Percentiles rank a stretch among this genome's conserved stretches.
Evolutionary conservation across 306 rosid species (phyloP).

Genomic region (Luffa aegyptiaca): DNA sequence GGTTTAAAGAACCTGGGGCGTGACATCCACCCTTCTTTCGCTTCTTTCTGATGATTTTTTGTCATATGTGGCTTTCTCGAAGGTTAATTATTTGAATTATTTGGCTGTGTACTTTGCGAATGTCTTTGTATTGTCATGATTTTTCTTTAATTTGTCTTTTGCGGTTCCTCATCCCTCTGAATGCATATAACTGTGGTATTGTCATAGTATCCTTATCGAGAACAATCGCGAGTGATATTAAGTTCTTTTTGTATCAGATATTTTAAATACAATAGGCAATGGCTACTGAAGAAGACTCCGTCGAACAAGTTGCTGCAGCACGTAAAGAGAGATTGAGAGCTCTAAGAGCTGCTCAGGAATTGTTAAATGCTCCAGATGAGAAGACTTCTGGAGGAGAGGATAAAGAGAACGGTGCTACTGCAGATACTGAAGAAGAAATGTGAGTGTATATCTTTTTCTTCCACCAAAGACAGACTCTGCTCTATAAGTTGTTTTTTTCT

Average conservation of each 20-base stretch:
- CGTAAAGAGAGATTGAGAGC: conserved; percentile 79
- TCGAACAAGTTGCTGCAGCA: conserved; percentile 55
- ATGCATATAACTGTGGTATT: neutral
- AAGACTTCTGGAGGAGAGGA: conserved; percentile 19
- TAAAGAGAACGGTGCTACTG: conserved; percentile 15
- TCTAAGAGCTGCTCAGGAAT: conserved; percentile 69
- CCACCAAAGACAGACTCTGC: neutral
- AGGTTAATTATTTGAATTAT: neutral
- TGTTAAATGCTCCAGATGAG: conserved; percentile 48
- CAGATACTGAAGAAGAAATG: conserved; percentile 22
- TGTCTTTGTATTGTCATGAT: neutral
- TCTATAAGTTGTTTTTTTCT: neutral
- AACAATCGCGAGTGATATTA: neutral
- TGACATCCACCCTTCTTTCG: neutral
- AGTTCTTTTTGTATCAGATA: neutral
- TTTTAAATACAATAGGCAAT: conserved; percentile 15
- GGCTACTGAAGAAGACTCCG: conserved; percentile 51
- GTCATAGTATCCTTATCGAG: neutral
- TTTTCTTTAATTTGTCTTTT: neutral
- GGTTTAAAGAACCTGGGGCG: no score
- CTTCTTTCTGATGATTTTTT: neutral
- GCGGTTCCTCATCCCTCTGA: neutral
- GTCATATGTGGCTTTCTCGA: neutral
- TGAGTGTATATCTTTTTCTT: conserved; percentile 14
- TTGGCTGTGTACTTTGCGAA: neutral